Evolutionary conservation across 257 asterid genomes (phyloP).

Genomic region (Solanum tarijense): DNA sequence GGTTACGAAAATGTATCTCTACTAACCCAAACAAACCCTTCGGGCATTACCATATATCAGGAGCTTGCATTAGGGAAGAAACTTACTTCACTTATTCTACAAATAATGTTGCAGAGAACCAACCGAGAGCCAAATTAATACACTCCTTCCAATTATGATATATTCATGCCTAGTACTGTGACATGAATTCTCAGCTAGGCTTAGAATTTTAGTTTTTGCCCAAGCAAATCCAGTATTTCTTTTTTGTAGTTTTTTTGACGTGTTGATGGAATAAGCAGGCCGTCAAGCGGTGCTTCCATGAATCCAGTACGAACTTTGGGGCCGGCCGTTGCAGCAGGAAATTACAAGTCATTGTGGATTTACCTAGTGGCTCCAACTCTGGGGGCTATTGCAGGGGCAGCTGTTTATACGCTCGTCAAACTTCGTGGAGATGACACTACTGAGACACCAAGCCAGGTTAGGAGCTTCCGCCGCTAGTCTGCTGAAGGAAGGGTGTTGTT

Average conservation of each 20-base stretch:
- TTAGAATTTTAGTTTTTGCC: neutral
- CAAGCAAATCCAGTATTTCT: neutral
- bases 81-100: neutral
- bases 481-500: neutral
- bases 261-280: conserved; percentile 22
- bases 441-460: conserved; percentile 12
- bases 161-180: neutral
- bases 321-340: conserved; percentile 87
- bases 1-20: neutral
- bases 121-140: neutral
- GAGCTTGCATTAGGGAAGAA: neutral
- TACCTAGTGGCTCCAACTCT: conserved; percentile 75
- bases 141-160: neutral
- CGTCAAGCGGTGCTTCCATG: conserved; percentile 86
- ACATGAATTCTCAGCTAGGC: neutral
- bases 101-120: neutral
- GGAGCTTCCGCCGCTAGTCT: conserved; percentile 28
- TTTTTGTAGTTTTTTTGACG: neutral
- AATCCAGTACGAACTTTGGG: conserved; percentile 85
- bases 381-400: conserved; percentile 78
- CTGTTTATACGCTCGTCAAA: conserved; percentile 28
- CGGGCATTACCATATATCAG: neutral
- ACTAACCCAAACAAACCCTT: neutral
- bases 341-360: conserved; percentile 73
- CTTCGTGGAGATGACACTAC: conserved; percentile 5